Evolutionary conservation across 176 grass and related monocot genomes (phyloP).

Genomic region (Oryza brachyantha): DNA sequence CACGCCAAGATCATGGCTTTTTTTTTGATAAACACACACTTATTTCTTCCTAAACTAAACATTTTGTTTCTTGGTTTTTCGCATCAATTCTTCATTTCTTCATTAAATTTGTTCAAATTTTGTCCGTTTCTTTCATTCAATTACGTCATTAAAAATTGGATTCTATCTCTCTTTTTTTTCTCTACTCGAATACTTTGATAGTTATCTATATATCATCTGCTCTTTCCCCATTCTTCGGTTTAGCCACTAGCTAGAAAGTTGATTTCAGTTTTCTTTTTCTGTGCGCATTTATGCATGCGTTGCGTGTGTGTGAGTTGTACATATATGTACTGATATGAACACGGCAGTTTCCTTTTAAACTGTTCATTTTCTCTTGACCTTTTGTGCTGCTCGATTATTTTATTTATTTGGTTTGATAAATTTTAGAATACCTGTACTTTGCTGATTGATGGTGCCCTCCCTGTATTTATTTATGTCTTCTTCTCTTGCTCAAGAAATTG

Average conservation of each 20-base stretch:
- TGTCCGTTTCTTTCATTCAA: conserved; percentile 1
- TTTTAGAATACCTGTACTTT: neutral
- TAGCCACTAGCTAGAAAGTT: neutral
- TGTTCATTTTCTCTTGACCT: neutral
- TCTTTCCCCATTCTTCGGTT: neutral
- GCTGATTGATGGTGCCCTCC: neutral
- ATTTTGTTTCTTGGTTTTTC: neutral
- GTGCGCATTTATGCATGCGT: neutral
- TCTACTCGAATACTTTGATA: neutral
- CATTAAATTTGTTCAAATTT: neutral
- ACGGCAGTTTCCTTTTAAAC: neutral
- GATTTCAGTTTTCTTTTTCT: neutral
- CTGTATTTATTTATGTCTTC: too few species aligned
- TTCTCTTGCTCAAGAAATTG: too few species aligned
- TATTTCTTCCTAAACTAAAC: neutral
- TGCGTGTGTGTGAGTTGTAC: neutral
- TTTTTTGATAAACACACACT: neutral
- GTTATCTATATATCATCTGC: neutral
- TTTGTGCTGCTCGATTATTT: neutral
- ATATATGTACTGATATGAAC: neutral
- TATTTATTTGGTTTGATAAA: neutral
- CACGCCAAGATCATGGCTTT: neutral
- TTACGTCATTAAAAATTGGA: conserved; percentile 14
- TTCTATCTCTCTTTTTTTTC: conserved; percentile 13
- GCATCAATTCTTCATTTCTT: neutral